Evolutionary conservation across 306 rosid species (phyloP).

Genomic region (Trifolium dubium): DNA sequence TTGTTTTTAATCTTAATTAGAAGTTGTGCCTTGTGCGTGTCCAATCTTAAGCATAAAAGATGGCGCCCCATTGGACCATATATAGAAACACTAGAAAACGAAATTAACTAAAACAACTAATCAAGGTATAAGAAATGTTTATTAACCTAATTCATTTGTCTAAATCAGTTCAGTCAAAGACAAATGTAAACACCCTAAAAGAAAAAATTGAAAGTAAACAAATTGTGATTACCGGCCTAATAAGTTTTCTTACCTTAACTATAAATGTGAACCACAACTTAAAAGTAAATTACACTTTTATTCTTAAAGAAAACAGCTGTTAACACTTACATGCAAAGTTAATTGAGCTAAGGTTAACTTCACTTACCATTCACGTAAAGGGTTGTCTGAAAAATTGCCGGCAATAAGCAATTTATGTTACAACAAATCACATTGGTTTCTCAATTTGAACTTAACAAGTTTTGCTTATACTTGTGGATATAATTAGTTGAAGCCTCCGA

Average conservation of each 20-base stretch:
- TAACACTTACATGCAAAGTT: conserved; percentile 51
- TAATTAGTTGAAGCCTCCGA: conserved; percentile 39
- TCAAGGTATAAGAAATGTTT: neutral
- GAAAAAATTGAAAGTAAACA: neutral
- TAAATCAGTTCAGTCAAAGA: neutral
- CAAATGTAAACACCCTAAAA: conserved; percentile 3
- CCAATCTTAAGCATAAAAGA: neutral
- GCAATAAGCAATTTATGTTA: conserved; percentile 57
- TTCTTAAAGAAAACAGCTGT: conserved; percentile 41
- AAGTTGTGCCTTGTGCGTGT: neutral
- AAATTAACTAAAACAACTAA: conserved; percentile 6
- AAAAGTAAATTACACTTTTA: conserved; percentile 16
- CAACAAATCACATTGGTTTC: conserved; percentile 41
- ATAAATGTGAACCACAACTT: conserved; percentile 7
- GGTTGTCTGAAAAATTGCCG: conserved; percentile 52
- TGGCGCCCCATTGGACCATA: neutral
- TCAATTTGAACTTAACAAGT: conserved; percentile 36
- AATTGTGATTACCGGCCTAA: neutral
- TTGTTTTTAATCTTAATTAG: too few relatives aligned
- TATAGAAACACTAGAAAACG: too few relatives aligned
- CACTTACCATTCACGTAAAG: conserved; percentile 74
- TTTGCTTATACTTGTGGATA: conserved; percentile 43
- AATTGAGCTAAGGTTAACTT: conserved; percentile 55
- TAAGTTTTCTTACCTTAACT: conserved; percentile 4
- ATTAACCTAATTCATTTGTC: conserved; percentile 5